Conservation (phyloP, 164 flowering plant genomes). For the Sedum album region DNA sequence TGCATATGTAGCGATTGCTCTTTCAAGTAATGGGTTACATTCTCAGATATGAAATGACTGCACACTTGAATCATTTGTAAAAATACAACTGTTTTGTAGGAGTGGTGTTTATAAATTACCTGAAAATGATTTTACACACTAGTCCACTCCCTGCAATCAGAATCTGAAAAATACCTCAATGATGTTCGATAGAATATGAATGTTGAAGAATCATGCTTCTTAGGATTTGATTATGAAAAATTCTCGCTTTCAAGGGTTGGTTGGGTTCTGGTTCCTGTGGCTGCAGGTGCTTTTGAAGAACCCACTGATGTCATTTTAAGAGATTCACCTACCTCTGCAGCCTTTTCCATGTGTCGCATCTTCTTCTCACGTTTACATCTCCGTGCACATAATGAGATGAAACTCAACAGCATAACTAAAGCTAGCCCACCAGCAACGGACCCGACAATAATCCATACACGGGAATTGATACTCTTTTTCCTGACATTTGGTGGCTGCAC, state of each 20-base stretch:
- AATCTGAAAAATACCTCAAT: not conserved
- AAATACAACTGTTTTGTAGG: not conserved
- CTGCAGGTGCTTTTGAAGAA: conserved; percentile 4
- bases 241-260: conserved; percentile 1
- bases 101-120: not conserved
- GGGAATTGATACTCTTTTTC: not conserved
- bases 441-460: not conserved
- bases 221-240: not conserved
- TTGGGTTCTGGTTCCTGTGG: conserved; percentile 1
- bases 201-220: not conserved
- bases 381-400: not conserved
- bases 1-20: too few species aligned
- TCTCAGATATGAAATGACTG: not conserved
- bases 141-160: not conserved
- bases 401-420: not conserved
- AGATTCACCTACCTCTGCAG: not conserved
- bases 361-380: not conserved
- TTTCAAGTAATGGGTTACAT: too few species aligned
- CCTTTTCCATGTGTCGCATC: conserved; percentile 2
- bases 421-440: conserved; percentile 2
- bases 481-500: not conserved
- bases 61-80: conserved; percentile 1
- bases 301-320: conserved; percentile 4
- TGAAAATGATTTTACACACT: not conserved
- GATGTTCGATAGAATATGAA: not conserved